Conservation (phyloP, 2,329 filamentous ascomycete species). For the Aspergillus costaricaensis region DNA sequence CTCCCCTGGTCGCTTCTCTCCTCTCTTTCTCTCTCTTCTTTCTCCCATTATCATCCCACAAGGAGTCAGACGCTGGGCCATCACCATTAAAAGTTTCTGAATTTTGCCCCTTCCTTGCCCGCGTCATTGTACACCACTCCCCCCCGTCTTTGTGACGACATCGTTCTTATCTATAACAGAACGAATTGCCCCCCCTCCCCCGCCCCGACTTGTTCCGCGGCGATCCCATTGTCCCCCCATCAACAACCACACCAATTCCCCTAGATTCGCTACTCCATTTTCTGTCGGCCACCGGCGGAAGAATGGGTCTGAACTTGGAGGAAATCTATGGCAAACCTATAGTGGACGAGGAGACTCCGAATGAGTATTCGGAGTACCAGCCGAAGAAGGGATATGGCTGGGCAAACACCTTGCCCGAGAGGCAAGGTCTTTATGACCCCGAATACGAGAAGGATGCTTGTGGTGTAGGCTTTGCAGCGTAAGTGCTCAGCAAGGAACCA, state of each 20-base stretch:
- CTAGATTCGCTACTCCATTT: slow-evolving; percentile 32
- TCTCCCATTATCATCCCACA: slow-evolving; percentile 6
- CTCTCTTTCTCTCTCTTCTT: slow-evolving; percentile 5
- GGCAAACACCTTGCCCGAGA: slow-evolving; percentile 93
- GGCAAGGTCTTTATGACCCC: slow-evolving; percentile 98
- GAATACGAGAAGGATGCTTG: slow-evolving; percentile 98
- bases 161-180: slow-evolving; percentile 18
- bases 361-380: slow-evolving; percentile 56
- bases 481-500: slow-evolving; percentile 43
- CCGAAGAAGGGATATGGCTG: slow-evolving; percentile 74
- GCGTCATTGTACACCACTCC: slow-evolving; percentile 22
- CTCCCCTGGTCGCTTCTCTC: slow-evolving; percentile 12
- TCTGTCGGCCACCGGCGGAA: slow-evolving; percentile 48
- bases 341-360: slow-evolving; percentile 45
- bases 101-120: slow-evolving; percentile 20
- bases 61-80: slow-evolving; percentile 27
- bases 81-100: slow-evolving; percentile 12
- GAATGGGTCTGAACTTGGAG: slow-evolving; percentile 54
- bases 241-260: slow-evolving; percentile 16
- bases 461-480: slow-evolving; percentile 98
- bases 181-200: slow-evolving; percentile 15
- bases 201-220: slow-evolving; percentile 23
- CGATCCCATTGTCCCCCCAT: slow-evolving; percentile 16
- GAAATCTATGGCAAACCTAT: slow-evolving; percentile 51
- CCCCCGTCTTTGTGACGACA: slow-evolving; percentile 30